A percentile compares a stretch with the other conserved stretches of the same genome.
These are phyloP conservation scores for Leccinum aurantiacum DNA, from an alignment of 768 basidiomycete species.

Conservation along the genomic window DNA sequence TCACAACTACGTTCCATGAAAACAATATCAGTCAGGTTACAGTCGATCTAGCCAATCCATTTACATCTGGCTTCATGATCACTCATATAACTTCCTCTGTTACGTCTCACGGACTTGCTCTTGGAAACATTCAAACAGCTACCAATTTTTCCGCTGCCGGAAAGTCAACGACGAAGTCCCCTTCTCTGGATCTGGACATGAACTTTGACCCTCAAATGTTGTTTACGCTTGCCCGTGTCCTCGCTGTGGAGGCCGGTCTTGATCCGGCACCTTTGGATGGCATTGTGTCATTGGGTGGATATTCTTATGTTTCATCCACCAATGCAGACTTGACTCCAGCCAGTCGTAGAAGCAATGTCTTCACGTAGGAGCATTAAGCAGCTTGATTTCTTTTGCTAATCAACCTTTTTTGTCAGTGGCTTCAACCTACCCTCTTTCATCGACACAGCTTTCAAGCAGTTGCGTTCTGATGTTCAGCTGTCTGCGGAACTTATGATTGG, in stretches of 20 bases:
- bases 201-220: constrained; percentile 67
- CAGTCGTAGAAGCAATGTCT: constrained; percentile 47
- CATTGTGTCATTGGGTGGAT: constrained; percentile 67
- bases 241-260: constrained; percentile 64
- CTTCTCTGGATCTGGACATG: constrained; percentile 58
- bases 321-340: constrained; percentile 34
- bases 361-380: constrained; percentile 41
- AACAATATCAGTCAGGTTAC: constrained; percentile 67
- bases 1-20: constrained; percentile 59
- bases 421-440: constrained; percentile 66
- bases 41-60: constrained; percentile 65
- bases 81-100: constrained; percentile 62
- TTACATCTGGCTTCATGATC: constrained; percentile 58
- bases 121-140: constrained; percentile 59
- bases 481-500: constrained; percentile 58
- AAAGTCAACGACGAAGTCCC: constrained; percentile 55
- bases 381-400: constrained; percentile 1
- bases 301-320: constrained; percentile 46
- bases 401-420: constrained; percentile 36
- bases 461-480: constrained; percentile 61
- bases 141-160: constrained; percentile 53
- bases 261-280: constrained; percentile 61
- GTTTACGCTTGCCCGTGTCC: constrained; percentile 67
- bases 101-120: constrained; percentile 54
- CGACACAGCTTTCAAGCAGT: constrained; percentile 61